A percentile compares a stretch with the other conserved stretches of the same genome.
These are phyloP conservation scores for Solanum virginianum DNA, from an alignment of 257 asterid genomes.

Conservation along the genomic window DNA sequence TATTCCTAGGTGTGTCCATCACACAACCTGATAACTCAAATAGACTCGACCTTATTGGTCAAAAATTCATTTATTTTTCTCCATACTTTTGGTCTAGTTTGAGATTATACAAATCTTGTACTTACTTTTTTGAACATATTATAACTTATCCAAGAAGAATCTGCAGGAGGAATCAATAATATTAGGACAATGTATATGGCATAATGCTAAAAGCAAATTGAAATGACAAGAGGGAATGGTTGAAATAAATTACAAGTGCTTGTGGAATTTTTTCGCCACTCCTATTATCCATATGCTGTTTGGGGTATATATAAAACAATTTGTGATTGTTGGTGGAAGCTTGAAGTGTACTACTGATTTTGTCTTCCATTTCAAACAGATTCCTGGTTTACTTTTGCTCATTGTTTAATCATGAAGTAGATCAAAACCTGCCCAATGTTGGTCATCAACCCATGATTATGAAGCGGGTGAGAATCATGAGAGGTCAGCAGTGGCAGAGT, in stretches of 20 bases:
- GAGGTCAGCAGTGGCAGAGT: not conserved
- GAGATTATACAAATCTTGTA: not conserved
- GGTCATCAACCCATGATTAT: not conserved
- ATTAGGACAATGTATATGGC: not conserved
- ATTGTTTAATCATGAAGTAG: not conserved
- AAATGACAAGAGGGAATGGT: not conserved
- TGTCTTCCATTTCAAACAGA: not conserved
- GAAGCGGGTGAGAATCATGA: not conserved
- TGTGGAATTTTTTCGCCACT: not conserved
- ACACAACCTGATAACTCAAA: not conserved
- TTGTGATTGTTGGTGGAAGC: not conserved
- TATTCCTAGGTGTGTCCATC: not conserved
- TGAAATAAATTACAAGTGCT: not conserved
- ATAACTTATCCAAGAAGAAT: not conserved
- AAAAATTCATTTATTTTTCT: not conserved
- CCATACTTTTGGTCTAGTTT: not conserved
- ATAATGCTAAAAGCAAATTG: not conserved
- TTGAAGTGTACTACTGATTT: not conserved
- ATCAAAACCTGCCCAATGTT: not conserved
- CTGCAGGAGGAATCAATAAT: not conserved
- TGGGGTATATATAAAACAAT: not conserved
- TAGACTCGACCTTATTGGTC: not conserved
- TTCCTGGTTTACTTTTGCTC: not conserved
- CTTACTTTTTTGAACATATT: not conserved
- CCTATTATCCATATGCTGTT: not conserved